Conservation (phyloP, 495 filamentous ascomycete genomes). For the Talaromyces proteolyticus region DNA sequence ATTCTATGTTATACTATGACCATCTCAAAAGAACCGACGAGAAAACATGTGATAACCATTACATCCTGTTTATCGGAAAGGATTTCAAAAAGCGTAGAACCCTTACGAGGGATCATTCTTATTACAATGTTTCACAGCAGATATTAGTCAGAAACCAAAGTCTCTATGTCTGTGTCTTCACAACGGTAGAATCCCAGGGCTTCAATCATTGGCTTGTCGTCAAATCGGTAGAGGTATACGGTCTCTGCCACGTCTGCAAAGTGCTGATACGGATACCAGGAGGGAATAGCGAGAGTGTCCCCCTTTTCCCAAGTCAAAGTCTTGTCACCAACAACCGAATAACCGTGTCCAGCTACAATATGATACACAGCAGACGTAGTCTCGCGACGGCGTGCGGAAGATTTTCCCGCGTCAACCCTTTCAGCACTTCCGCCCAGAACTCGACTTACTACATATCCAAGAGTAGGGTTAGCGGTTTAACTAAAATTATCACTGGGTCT, state of each 20-base stretch:
- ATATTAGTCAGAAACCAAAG: slow-evolving; percentile 11
- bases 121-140: too few species aligned
- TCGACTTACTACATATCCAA: slow-evolving; percentile 15
- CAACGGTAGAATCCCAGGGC: slow-evolving; percentile 36
- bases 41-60: too few species aligned
- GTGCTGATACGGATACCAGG: slow-evolving; percentile 38
- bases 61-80: too few species aligned
- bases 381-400: slow-evolving; percentile 24
- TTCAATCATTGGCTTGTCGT: slow-evolving; percentile 39
- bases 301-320: slow-evolving; percentile 26
- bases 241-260: slow-evolving; percentile 24
- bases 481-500: neutral
- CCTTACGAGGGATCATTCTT: too few species aligned
- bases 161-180: slow-evolving; percentile 26
- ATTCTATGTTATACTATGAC: too few species aligned
- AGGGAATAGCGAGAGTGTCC: slow-evolving; percentile 40
- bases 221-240: slow-evolving; percentile 40
- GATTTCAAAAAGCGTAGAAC: too few species aligned
- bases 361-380: slow-evolving; percentile 37
- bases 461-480: neutral
- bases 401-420: slow-evolving; percentile 17
- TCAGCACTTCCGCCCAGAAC: slow-evolving; percentile 35
- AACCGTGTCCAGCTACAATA: slow-evolving; percentile 28
- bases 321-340: slow-evolving; percentile 22
- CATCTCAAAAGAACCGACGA: too few species aligned